phyloP scores from a whole-genome alignment of 1,139 yeast species.

The Scheffersomyces cryptocercus region DNA sequence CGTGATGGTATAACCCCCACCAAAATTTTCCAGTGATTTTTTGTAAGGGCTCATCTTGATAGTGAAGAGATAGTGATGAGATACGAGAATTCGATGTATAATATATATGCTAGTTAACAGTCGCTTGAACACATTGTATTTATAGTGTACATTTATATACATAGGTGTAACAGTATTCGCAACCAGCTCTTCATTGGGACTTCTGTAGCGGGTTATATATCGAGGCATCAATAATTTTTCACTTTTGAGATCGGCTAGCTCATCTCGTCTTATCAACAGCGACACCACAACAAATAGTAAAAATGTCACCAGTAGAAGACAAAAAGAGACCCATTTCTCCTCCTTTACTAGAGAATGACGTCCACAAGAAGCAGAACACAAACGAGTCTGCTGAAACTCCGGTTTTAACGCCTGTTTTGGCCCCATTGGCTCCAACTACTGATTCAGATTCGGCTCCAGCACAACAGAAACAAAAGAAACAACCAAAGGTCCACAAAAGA shows the following conservation, averaged over 20 bases:
- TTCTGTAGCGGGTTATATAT: too few species aligned
- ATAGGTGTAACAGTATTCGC: not conserved
- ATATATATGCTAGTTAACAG: too few species aligned
- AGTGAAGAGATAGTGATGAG: too few species aligned
- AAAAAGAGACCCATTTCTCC: constrained; percentile 12
- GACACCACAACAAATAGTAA: not conserved
- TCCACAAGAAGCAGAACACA: constrained; percentile 6
- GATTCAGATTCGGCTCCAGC: not conserved
- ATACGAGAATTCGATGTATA: too few species aligned
- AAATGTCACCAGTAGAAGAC: constrained; percentile 12
- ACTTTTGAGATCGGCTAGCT: too few species aligned
- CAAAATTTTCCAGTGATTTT: too few species aligned
- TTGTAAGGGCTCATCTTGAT: too few species aligned
- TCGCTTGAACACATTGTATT: not conserved
- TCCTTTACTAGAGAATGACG: constrained; percentile 4
- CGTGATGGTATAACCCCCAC: too few species aligned
- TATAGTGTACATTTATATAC: not conserved
- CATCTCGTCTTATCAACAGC: too few species aligned
- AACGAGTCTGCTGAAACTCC: not conserved
- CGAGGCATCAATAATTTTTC: too few species aligned
- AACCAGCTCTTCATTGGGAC: too few species aligned
- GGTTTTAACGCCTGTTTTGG: too few species aligned
- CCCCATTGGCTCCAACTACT: not conserved
- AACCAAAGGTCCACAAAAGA: constrained; percentile 26
- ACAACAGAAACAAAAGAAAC: constrained; percentile 22